Percentiles rank a stretch among this genome's conserved stretches.
Evolutionary conservation across 805 yeast genomes (phyloP).

Genomic region (Lachancea sp.): DNA sequence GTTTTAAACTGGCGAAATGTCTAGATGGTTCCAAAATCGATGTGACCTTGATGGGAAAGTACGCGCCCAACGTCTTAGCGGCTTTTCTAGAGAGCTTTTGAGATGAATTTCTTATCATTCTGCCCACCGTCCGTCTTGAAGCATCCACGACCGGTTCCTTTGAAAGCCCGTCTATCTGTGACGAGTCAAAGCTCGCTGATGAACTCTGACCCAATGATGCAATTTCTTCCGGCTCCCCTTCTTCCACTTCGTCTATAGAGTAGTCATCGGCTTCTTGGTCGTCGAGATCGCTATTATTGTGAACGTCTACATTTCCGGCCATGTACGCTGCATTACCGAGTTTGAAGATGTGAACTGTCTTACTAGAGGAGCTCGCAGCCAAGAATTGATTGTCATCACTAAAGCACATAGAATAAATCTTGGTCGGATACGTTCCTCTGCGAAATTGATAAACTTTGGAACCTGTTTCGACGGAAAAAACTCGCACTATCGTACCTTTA

Average conservation of each 20-base stretch:
- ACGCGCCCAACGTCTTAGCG: conserved; percentile 85
- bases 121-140: conserved; percentile 63
- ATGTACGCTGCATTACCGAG: conserved; percentile 34
- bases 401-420: conserved; percentile 69
- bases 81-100: conserved; percentile 73
- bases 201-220: conserved; percentile 8
- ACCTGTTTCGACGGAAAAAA: conserved; percentile 59
- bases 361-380: conserved; percentile 82
- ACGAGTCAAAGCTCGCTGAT: conserved; percentile 8
- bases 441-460: conserved; percentile 60
- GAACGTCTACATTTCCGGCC: conserved; percentile 8
- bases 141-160: conserved; percentile 66
- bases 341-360: conserved; percentile 87
- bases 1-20: conserved; percentile 83
- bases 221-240: conserved; percentile 16
- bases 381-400: conserved; percentile 62
- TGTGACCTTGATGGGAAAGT: conserved; percentile 66
- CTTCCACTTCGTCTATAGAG: conserved; percentile 25
- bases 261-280: conserved; percentile 28
- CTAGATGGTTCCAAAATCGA: conserved; percentile 84
- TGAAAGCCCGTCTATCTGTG: conserved; percentile 2
- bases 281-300: conserved; percentile 34
- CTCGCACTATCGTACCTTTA: conserved; percentile 72
- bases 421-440: conserved; percentile 79
- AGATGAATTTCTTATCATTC: conserved; percentile 70